Base-by-base conservation (phyloP, 2,329 filamentous ascomycete species). In the Aspergillus felis region DNA sequence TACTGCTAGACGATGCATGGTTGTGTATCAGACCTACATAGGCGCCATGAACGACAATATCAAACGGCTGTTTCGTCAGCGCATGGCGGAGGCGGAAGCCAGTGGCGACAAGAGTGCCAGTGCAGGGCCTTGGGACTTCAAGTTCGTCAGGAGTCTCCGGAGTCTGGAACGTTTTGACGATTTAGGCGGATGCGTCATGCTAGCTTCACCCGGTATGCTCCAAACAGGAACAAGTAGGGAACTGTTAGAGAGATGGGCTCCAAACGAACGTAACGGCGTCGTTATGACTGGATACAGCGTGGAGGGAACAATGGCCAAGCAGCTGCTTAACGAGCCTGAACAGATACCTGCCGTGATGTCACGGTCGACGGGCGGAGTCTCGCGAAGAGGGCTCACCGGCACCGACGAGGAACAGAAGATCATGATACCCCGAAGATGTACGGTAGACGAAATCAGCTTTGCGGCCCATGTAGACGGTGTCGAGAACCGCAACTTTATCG, bases 11-110 rank as follows among this genome's bases (percentile, higher is more conserved):
- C 94, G 96, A 75, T 99, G 94, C 78, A 99, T 99, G 94, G 85
- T 97, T 29, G 92, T 97, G 3, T 99, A 99, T 71, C 94, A 97
- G 73, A 99, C 94, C 1, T 99, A 97, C 68, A 91, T 97, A 51
- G 91, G 92, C 51, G 92, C 92, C 55, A 99, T 99, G 94, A 99
- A 99, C 72, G 93, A 97, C 70, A 97, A 97, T 68, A 97, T 99
- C 79, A 97, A 96, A 74, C 86, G 91, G 10, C 84, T 96, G n/a
- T 97, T 97, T 76, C 84, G 89, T 54, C 92, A 95, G 74, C 87
- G 91, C 50, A 95, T 96, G 86, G 91, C 91, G 3, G 91, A 96
- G 72, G 90, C 91, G 9, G 91, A 96, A 72, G 88, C 89, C 0
- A 87, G 86, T 35, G 90, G 90, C 8, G 89, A 92, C 64, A 92